Evolutionary conservation across 2,329 filamentous ascomycete species (phyloP).

Genomic region (Stachybotrys echinatus): DNA sequence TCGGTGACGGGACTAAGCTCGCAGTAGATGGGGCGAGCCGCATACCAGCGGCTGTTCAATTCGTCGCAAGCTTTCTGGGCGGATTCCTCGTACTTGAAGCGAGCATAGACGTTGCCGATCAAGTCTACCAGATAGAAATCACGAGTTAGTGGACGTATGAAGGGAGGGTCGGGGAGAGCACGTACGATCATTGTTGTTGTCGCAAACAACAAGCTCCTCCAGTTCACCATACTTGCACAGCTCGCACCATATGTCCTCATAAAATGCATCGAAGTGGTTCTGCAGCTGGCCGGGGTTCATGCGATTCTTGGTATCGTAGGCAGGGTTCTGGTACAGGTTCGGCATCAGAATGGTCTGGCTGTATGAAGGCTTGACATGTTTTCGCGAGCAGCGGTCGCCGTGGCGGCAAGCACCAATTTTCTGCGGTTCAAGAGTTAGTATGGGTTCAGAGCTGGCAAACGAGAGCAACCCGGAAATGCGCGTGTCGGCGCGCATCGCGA

Average conservation of each 20-base stretch:
- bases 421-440: conserved; percentile 43
- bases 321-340: conserved; percentile 98
- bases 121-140: conserved; percentile 60
- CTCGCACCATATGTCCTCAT: conserved; percentile 99
- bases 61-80: conserved; percentile 91
- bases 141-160: conserved; percentile 14
- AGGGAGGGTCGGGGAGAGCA: conserved; percentile 18
- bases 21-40: conserved; percentile 94
- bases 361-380: conserved; percentile 99
- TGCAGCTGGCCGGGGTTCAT: conserved; percentile 96
- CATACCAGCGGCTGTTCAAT: conserved; percentile 94
- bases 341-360: conserved; percentile 95
- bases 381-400: conserved; percentile 95
- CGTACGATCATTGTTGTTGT: conserved; percentile 97
- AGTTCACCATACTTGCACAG: conserved; percentile 98
- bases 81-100: conserved; percentile 99
- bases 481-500: background rate
- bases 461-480: background rate
- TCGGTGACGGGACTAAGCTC: conserved; percentile 95
- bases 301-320: conserved; percentile 92
- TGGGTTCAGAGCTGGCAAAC: background rate
- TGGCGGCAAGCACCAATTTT: conserved; percentile 99
- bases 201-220: conserved; percentile 96
- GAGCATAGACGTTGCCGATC: conserved; percentile 97
- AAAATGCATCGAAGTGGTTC: conserved; percentile 99